Percentiles rank a stretch among this genome's conserved stretches.
These are phyloP conservation scores for Botrytis aclada DNA, from an alignment of 2,329 filamentous ascomycete genomes.

Conservation along the genomic window DNA sequence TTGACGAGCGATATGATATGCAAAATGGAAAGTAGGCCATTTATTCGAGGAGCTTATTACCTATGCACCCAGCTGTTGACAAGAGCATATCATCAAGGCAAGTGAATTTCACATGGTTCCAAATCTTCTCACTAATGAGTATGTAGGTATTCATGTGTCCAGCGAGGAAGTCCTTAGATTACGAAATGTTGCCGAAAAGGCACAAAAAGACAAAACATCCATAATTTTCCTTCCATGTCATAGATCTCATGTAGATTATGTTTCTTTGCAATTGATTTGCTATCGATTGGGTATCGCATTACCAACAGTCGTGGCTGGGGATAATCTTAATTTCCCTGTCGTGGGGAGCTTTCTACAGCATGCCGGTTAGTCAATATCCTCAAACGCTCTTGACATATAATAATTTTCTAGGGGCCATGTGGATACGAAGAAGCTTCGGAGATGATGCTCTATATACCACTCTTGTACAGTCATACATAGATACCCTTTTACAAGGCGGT, in stretches of 20 bases:
- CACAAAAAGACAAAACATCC: slow-evolving; percentile 83
- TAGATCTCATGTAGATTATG: slow-evolving; percentile 93
- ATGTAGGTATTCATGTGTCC: slow-evolving; percentile 76
- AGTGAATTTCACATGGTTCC: slow-evolving; percentile 17
- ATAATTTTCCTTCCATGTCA: slow-evolving; percentile 96
- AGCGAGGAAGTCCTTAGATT: slow-evolving; percentile 88
- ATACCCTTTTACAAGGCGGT: slow-evolving; percentile 83
- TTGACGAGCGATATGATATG: slow-evolving; percentile 97
- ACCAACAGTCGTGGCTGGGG: slow-evolving; percentile 89
- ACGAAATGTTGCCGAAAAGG: slow-evolving; percentile 76
- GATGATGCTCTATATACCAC: slow-evolving; percentile 88
- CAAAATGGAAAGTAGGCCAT: slow-evolving; percentile 94
- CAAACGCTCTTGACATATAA: neutral
- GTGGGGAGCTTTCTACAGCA: slow-evolving; percentile 89
- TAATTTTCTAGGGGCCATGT: slow-evolving; percentile 69
- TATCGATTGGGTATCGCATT: slow-evolving; percentile 86
- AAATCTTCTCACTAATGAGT: neutral
- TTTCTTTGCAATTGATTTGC: slow-evolving; percentile 91
- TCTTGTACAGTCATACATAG: slow-evolving; percentile 94
- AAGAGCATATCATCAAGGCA: slow-evolving; percentile 88
- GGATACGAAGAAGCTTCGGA: slow-evolving; percentile 88
- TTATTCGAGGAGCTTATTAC: slow-evolving; percentile 92
- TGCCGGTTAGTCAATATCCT: slow-evolving; percentile 54
- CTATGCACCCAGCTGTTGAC: slow-evolving; percentile 82
- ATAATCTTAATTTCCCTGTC: slow-evolving; percentile 92